A percentile compares a stretch with the other conserved stretches of the same genome.
phyloP scores from a whole-genome alignment of 768 basidiomycete species.

The Pleurotus tuoliensis region DNA sequence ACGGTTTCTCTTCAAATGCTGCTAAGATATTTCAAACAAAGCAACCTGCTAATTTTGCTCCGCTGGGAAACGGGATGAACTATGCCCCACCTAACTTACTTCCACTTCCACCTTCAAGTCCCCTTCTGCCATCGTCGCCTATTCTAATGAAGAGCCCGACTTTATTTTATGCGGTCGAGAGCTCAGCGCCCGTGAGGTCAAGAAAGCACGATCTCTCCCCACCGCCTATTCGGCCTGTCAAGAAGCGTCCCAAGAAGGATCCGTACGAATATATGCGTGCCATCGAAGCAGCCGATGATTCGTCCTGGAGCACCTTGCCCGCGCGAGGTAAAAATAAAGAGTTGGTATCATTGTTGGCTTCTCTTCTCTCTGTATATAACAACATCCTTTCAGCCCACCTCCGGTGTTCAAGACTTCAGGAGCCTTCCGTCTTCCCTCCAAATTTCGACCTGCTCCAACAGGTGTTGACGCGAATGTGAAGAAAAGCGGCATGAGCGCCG shows the following conservation, averaged over 20 bases:
- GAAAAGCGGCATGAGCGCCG: not conserved
- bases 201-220: too few species aligned
- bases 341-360: not conserved
- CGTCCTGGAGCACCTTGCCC: constrained; percentile 2
- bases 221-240: too few species aligned
- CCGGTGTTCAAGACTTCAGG: constrained; percentile 7
- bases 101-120: too few species aligned
- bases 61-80: too few species aligned
- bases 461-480: not conserved
- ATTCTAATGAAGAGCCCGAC: too few species aligned
- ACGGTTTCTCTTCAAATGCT: not conserved
- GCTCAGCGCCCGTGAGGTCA: not conserved
- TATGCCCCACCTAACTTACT: too few species aligned
- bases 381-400: not conserved
- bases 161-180: not conserved
- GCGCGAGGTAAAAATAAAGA: not conserved
- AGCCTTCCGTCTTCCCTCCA: constrained; percentile 5
- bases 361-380: too few species aligned
- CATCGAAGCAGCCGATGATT: not conserved
- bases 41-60: too few species aligned
- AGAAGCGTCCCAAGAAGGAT: not conserved
- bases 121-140: too few species aligned
- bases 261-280: not conserved
- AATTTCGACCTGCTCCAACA: not conserved
- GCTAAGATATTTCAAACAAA: not conserved